Conservation (phyloP, 2,329 filamentous ascomycete genomes). For the Paramyrothecium sp. region DNA sequence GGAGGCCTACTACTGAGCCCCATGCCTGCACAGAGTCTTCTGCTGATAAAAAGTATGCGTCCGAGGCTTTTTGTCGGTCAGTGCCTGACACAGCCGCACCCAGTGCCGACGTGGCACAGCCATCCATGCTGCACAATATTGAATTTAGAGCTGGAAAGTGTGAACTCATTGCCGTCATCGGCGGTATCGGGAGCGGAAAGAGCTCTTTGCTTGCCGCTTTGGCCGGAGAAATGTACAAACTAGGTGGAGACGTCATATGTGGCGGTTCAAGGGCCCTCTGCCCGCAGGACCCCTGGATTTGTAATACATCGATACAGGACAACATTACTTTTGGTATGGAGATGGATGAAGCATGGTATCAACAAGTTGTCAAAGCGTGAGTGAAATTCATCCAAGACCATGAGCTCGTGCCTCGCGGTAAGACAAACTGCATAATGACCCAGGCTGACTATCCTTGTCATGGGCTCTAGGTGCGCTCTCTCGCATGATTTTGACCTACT, state of each 20-base stretch:
- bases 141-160: conserved; percentile 68
- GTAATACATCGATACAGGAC: conserved; percentile 81
- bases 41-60: too few species aligned
- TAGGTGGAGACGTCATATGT: conserved; percentile 68
- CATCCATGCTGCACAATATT: conserved; percentile 71
- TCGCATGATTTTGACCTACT: conserved; percentile 87
- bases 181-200: conserved; percentile 86
- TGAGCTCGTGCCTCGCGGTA: conserved; percentile 8
- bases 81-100: conserved; percentile 49
- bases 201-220: conserved; percentile 84
- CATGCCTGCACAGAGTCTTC: too few species aligned
- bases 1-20: conserved; percentile 17
- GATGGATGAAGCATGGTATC: conserved; percentile 75
- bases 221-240: conserved; percentile 91
- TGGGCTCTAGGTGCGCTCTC: conserved; percentile 75
- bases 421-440: too few species aligned
- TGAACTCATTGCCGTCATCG: conserved; percentile 80
- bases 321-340: conserved; percentile 91
- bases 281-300: conserved; percentile 97
- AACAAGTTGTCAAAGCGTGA: conserved; percentile 75
- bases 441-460: too few species aligned
- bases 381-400: conserved; percentile 22
- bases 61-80: too few species aligned
- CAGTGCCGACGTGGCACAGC: conserved; percentile 58
- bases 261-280: conserved; percentile 86